phyloP scores from a whole-genome alignment of 1,284 basidiomycete species.

The Coniferiporia weirii region DNA sequence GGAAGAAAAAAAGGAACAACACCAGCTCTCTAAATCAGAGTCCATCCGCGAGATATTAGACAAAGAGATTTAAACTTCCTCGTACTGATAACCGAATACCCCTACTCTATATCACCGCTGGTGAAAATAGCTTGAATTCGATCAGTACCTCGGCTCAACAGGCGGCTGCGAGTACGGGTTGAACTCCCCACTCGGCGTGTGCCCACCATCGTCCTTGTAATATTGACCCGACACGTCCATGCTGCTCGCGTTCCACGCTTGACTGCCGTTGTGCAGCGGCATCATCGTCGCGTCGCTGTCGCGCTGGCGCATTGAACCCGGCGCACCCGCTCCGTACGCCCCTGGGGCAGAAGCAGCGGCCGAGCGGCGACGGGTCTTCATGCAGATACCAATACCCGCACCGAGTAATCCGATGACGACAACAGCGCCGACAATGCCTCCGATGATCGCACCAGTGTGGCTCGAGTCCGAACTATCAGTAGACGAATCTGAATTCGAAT shows the following conservation, averaged over 20 bases:
- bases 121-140: not conserved
- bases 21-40: not conserved
- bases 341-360: slow-evolving; percentile 14
- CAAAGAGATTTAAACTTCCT: not conserved
- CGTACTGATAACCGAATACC: not conserved
- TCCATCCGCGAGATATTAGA: not conserved
- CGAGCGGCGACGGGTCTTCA: slow-evolving; percentile 41
- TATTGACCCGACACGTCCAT: slow-evolving; percentile 4
- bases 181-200: slow-evolving; percentile 16
- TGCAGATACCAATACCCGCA: slow-evolving; percentile 41
- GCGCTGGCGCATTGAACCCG: slow-evolving; percentile 11
- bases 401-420: slow-evolving; percentile 45
- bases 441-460: slow-evolving; percentile 44
- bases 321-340: not conserved
- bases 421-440: slow-evolving; percentile 45
- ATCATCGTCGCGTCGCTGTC: slow-evolving; percentile 17
- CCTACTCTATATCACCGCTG: not conserved
- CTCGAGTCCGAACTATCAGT: slow-evolving; percentile 9
- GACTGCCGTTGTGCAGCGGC: slow-evolving; percentile 11
- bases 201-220: slow-evolving; percentile 15
- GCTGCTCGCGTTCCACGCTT: slow-evolving; percentile 11
- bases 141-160: slow-evolving; percentile 8
- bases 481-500: slow-evolving; percentile 15
- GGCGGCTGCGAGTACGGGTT: slow-evolving; percentile 15
- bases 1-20: not conserved